These are phyloP conservation scores for Inga leiocalycina DNA, from an alignment of 306 rosid species.

Conservation along the genomic window DNA sequence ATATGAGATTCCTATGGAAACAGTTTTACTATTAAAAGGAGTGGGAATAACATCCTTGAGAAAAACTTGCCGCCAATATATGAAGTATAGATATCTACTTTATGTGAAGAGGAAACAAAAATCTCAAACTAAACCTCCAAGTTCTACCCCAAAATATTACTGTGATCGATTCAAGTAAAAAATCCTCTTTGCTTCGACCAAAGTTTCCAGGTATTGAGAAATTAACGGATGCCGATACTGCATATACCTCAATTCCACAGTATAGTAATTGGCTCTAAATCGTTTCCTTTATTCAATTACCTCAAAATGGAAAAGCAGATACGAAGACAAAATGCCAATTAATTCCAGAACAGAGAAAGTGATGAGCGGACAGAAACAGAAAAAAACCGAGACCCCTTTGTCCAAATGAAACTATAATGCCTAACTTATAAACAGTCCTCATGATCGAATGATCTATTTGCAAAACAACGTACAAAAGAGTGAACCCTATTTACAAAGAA, in stretches of 20 bases:
- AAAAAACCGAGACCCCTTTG: not conserved
- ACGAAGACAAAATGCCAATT: not conserved
- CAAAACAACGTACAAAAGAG: constrained; percentile 6
- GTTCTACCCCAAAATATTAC: not conserved
- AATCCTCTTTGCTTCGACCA: not conserved
- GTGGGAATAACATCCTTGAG: not conserved
- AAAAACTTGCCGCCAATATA: not conserved
- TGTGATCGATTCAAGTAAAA: not conserved
- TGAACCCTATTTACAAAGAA: constrained; percentile 40
- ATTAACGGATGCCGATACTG: not conserved
- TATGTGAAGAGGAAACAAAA: not conserved
- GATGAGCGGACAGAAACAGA: not conserved
- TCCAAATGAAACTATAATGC: not conserved
- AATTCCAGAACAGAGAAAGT: not conserved
- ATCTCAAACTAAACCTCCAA: not conserved
- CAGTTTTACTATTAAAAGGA: not conserved
- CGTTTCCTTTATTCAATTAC: not conserved
- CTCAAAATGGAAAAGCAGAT: not conserved
- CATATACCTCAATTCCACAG: not conserved
- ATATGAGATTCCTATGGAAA: not conserved
- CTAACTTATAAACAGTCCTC: not conserved
- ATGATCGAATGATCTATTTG: not conserved
- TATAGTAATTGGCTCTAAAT: not conserved
- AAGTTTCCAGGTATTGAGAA: not conserved
- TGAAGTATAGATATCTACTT: not conserved